These are phyloP conservation scores for Monosporozyma siamensis DNA, from an alignment of 805 yeast genomes.

Conservation along the genomic window DNA sequence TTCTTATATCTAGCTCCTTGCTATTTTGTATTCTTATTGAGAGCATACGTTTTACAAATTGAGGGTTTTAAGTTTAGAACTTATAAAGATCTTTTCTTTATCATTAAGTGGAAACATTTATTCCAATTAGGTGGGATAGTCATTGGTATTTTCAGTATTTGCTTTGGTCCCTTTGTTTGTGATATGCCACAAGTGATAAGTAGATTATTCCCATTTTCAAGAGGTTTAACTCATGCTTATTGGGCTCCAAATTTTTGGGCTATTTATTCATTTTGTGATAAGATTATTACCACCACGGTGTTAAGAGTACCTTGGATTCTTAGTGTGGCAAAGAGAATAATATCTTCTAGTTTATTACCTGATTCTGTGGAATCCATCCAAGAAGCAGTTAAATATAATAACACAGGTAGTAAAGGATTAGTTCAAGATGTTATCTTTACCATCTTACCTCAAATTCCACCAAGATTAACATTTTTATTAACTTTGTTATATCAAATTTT, in stretches of 20 bases:
- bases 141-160: slow-evolving; percentile 47
- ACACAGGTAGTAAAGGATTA: slow-evolving; percentile 67
- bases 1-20: slow-evolving; percentile 92
- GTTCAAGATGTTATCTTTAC: slow-evolving; percentile 86
- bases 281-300: slow-evolving; percentile 43
- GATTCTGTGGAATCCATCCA: slow-evolving; percentile 25
- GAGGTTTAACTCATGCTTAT: slow-evolving; percentile 95
- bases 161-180: slow-evolving; percentile 72
- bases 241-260: slow-evolving; percentile 99
- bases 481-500: slow-evolving; percentile 79
- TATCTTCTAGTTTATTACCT: slow-evolving; percentile 29
- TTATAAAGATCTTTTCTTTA: slow-evolving; percentile 28
- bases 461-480: slow-evolving; percentile 63
- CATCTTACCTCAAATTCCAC: slow-evolving; percentile 72
- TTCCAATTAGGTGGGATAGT: slow-evolving; percentile 57
- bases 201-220: slow-evolving; percentile 83
- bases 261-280: slow-evolving; percentile 72
- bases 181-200: slow-evolving; percentile 55
- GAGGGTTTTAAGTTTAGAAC: slow-evolving; percentile 26
- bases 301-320: slow-evolving; percentile 37
- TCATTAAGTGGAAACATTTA: slow-evolving; percentile 47
- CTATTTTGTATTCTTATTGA: slow-evolving; percentile 66
- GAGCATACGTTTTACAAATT: slow-evolving; percentile 56
- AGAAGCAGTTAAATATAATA: slow-evolving; percentile 24
- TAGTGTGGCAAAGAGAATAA: slow-evolving; percentile 30